phyloP scores from a whole-genome alignment of 306 rosid species.

The Carpinus viminea region DNA sequence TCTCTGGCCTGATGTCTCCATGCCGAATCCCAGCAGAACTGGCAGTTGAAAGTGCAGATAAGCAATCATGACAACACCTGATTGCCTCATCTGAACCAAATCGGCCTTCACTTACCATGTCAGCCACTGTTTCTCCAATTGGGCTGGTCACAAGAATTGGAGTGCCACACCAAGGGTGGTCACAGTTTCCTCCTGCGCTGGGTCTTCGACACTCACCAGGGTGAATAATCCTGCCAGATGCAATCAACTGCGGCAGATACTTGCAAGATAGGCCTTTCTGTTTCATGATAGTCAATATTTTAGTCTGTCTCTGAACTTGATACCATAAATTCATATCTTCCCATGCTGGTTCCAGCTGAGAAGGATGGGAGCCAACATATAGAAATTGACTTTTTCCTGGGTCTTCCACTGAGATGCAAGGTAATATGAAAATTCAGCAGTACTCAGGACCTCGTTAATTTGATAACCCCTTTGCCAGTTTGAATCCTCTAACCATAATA shows the following conservation, averaged over 20 bases:
- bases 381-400: constrained; percentile 72
- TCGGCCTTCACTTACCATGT: constrained; percentile 62
- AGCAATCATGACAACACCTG: constrained; percentile 92
- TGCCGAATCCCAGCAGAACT: constrained; percentile 85
- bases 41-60: constrained; percentile 83
- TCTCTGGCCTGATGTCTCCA: constrained; percentile 94
- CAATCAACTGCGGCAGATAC: constrained; percentile 78
- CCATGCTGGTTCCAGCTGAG: constrained; percentile 96
- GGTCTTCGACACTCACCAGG: constrained; percentile 89
- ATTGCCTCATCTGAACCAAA: constrained; percentile 79
- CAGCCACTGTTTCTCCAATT: constrained; percentile 82
- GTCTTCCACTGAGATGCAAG: constrained; percentile 78
- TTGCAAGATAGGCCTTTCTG: constrained; percentile 83
- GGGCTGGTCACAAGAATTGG: constrained; percentile 92
- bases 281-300: constrained; percentile 83
- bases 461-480: constrained; percentile 80
- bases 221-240: constrained; percentile 94
- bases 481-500: constrained; percentile 89
- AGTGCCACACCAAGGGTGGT: constrained; percentile 98
- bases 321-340: constrained; percentile 97
- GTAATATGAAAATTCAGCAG: constrained; percentile 59
- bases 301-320: constrained; percentile 98
- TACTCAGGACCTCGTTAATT: constrained; percentile 61
- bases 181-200: constrained; percentile 85
- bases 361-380: constrained; percentile 85